Evolutionary conservation across 2,329 filamentous ascomycete species (phyloP).

Genomic region (Talaromyces sp.): DNA sequence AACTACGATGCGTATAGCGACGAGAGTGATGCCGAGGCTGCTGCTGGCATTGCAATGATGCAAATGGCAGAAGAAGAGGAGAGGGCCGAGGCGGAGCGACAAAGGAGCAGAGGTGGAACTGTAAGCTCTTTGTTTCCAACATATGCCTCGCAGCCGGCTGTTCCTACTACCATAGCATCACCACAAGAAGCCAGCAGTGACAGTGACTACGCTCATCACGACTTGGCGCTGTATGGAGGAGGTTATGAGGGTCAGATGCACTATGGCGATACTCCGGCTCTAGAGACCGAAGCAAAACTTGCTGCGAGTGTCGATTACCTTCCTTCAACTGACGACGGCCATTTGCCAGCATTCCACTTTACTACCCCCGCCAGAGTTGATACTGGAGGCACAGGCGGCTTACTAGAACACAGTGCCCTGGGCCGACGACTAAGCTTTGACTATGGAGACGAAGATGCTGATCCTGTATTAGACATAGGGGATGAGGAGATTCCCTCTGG

Average conservation of each 20-base stretch:
- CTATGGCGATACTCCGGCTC: conserved; percentile 53
- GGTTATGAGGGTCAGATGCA: conserved; percentile 63
- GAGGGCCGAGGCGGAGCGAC: conserved; percentile 49
- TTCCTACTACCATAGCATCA: conserved; percentile 24
- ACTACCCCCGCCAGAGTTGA: conserved; percentile 69
- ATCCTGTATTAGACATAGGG: conserved; percentile 60
- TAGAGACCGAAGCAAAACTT: conserved; percentile 8
- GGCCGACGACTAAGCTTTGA: conserved; percentile 78
- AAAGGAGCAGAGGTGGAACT: conserved; percentile 53
- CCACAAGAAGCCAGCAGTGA: conserved; percentile 56
- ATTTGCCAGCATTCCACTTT: conserved; percentile 53
- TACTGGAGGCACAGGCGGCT: conserved; percentile 82
- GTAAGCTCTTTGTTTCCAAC: conserved; percentile 49
- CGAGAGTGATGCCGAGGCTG: conserved; percentile 84
- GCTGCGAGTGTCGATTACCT: neutral
- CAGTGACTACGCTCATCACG: conserved; percentile 68
- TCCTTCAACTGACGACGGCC: conserved; percentile 43
- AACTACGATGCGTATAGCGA: conserved; percentile 56
- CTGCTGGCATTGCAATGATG: conserved; percentile 79
- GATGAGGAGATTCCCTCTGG: conserved; percentile 43
- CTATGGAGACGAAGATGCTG: conserved; percentile 85
- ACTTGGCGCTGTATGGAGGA: conserved; percentile 71
- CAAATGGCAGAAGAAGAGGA: conserved; percentile 78
- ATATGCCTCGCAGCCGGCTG: conserved; percentile 41
- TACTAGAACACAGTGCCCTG: conserved; percentile 67